Evolutionary conservation across 495 filamentous ascomycete genomes (phyloP).

Genomic region (Lasiosphaeria miniovina): DNA sequence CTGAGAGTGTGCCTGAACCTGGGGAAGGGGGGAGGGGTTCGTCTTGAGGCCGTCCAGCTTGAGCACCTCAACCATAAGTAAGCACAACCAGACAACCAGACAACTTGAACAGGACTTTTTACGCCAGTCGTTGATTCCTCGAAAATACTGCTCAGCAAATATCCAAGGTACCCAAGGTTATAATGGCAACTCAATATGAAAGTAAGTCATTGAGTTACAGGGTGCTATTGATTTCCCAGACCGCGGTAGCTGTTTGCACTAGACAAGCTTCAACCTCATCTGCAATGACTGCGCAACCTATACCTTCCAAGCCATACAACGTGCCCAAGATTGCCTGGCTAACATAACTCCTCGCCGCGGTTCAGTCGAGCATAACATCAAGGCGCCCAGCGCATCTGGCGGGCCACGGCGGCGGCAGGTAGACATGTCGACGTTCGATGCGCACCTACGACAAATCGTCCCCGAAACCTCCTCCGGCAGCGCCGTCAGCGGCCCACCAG

Average conservation of each 20-base stretch:
- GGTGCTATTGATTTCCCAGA: not conserved
- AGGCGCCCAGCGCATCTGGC: slow-evolving; percentile 30
- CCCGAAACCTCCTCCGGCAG: slow-evolving; percentile 33
- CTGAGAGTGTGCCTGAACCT: slow-evolving; percentile 19
- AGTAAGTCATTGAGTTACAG: slow-evolving; percentile 22
- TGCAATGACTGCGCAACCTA: slow-evolving; percentile 13
- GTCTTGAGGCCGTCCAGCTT: too few species aligned
- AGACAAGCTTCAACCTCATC: not conserved
- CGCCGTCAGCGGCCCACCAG: slow-evolving; percentile 24
- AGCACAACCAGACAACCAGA: too few species aligned
- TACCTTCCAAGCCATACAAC: slow-evolving; percentile 5
- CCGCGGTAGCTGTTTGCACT: too few species aligned
- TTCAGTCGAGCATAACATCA: slow-evolving; percentile 85
- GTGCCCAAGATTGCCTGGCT: not conserved
- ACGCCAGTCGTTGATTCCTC: too few species aligned
- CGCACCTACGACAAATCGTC: slow-evolving; percentile 64
- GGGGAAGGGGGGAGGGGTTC: too few species aligned
- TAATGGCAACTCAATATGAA: slow-evolving; percentile 48
- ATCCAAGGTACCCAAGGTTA: slow-evolving; percentile 2
- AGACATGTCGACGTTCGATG: slow-evolving; percentile 86
- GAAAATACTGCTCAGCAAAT: not conserved
- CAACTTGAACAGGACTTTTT: too few species aligned
- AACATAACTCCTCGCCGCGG: slow-evolving; percentile 5
- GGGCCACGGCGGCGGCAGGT: slow-evolving; percentile 58
- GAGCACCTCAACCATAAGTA: too few species aligned